Evolutionary conservation across 2,329 filamentous ascomycete genomes (phyloP), one percentile per base, ranked within the genome.

Genomic region (Geoglossum cookeanum): DNA sequence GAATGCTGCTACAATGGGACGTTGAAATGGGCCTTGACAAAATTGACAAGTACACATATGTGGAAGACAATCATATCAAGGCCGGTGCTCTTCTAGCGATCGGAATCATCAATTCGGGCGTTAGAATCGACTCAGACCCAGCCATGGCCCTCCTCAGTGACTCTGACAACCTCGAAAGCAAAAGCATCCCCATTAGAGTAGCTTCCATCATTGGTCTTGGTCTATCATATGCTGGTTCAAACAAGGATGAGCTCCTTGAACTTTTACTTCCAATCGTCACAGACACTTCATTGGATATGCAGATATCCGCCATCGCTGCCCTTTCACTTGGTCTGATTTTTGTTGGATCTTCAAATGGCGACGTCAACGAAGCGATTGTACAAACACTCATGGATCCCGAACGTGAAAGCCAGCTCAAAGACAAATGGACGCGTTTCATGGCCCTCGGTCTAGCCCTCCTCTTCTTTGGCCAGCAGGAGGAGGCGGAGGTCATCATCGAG

Each of bases 391-490:
- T 98, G 70, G 92, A 98, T 63, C 91, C 97, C 59, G 91, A 97
- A 59, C 82, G 90, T 58, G 85, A 85, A 71, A 84, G 80, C 65
- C 90, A 95, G 69, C 75, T 98, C 60, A 96, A 94, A 63, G 88
- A 97, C 72, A 98, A 97, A 72, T 98, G 92, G 92, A 92, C 90
- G 35, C 83, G 92, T 17, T 98, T 98, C 74, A 85, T 98, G 74
- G 90, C 87, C 22, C 83, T 98, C 47, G 92, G 92, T 62, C 78
- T 98, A 61, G 92, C 91, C 1, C 78, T 98, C 30, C 77, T 98
- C 32, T 98, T 89, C 78, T 97, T 98, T 64, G 92, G 92, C 44
- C 84, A 88, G 62, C 92, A 98, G 71, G 92, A 98, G 70, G 91
- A 97, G 69, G 92, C 97, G n/a, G 92, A 98, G 65, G 91, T 97